Conservation (phyloP, 768 basidiomycete genomes). For the Rhodosporidiobolus sp. region DNA sequence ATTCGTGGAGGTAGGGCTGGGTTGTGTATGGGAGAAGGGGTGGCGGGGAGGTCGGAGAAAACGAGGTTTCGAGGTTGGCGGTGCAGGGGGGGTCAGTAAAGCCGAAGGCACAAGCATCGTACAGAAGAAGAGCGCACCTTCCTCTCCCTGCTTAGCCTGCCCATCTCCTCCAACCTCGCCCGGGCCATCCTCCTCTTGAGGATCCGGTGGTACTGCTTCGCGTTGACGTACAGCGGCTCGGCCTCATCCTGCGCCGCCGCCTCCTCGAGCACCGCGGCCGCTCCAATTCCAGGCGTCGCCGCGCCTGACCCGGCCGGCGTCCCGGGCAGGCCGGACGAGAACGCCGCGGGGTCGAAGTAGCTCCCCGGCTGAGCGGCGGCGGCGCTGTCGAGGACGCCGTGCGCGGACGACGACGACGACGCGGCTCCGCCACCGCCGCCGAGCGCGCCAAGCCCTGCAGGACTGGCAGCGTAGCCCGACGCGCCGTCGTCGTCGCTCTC, state of each 20-base stretch:
- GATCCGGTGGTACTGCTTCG: constrained; percentile 98
- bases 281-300: background rate
- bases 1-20: constrained; percentile 97
- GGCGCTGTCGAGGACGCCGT: too few species aligned
- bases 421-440: background rate
- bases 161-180: constrained; percentile 87
- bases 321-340: background rate
- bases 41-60: background rate
- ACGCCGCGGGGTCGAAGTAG: background rate
- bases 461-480: background rate
- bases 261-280: constrained; percentile 11
- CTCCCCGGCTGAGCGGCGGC: too few species aligned
- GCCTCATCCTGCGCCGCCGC: constrained; percentile 59
- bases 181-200: constrained; percentile 89
- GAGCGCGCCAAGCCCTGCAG: background rate
- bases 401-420: too few species aligned
- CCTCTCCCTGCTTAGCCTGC: constrained; percentile 83
- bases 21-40: constrained; percentile 25
- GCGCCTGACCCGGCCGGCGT: too few species aligned
- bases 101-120: background rate
- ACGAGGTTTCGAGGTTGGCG: background rate
- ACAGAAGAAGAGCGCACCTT: constrained; percentile 57
- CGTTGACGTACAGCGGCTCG: constrained; percentile 97
- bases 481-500: background rate
- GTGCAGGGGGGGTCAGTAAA: background rate